Conservation (phyloP, 1,284 basidiomycete genomes). For the Naganishia albida region DNA sequence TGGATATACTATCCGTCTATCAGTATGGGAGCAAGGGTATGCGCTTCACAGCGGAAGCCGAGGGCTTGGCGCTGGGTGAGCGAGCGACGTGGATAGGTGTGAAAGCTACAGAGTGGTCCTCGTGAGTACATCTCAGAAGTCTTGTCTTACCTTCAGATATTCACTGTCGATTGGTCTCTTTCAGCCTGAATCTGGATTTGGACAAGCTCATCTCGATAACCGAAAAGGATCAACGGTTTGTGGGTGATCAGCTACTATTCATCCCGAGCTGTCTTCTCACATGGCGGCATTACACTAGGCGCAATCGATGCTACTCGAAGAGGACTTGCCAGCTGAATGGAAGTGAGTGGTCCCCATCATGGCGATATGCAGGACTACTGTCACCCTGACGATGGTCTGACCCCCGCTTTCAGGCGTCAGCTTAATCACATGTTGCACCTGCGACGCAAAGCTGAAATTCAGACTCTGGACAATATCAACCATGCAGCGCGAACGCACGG, state of each 20-base stretch:
- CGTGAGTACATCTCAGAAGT: constrained; percentile 53
- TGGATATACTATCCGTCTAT: constrained; percentile 85
- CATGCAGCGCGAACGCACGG: too few relatives aligned
- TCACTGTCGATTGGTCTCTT: constrained; percentile 16
- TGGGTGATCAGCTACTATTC: constrained; percentile 28
- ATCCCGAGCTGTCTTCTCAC: too few relatives aligned
- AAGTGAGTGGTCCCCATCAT: constrained; percentile 62
- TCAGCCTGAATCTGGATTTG: constrained; percentile 63
- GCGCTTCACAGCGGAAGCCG: constrained; percentile 40
- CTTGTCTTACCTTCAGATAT: not conserved
- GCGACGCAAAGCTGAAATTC: constrained; percentile 84
- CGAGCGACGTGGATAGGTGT: constrained; percentile 77
- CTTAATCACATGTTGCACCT: constrained; percentile 73
- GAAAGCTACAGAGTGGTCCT: constrained; percentile 65
- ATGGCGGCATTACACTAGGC: constrained; percentile 58
- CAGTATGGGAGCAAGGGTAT: constrained; percentile 53
- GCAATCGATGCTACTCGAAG: constrained; percentile 62
- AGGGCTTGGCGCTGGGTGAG: constrained; percentile 64
- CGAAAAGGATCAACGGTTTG: constrained; percentile 66
- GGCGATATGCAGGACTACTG: too few relatives aligned
- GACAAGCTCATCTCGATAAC: constrained; percentile 70
- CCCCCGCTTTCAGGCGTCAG: constrained; percentile 62
- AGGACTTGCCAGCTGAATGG: constrained; percentile 65
- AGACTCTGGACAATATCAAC: constrained; percentile 59
- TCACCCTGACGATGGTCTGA: too few relatives aligned